A percentile compares a stretch with the other conserved stretches of the same genome.
phyloP scores from a whole-genome alignment of 228 moss, liverwort and hornwort genomes.

The Sphagnum fallax region DNA sequence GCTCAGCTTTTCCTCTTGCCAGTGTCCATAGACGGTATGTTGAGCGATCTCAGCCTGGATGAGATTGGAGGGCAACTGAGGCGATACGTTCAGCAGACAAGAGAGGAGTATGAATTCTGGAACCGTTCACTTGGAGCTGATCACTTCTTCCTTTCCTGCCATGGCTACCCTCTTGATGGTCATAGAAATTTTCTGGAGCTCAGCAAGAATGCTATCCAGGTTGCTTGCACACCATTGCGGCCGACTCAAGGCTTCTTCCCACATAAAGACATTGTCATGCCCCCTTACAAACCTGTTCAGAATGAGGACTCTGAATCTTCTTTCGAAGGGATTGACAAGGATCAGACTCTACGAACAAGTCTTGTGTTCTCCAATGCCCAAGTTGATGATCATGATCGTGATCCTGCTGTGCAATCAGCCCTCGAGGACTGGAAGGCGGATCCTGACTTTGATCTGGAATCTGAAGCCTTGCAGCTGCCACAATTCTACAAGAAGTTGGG shows the following conservation, averaged over 20 bases:
- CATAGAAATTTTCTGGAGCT: conserved; percentile 68
- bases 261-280: conserved; percentile 73
- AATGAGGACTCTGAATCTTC: background rate
- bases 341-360: conserved; percentile 11
- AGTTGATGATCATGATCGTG: background rate
- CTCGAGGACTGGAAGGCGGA: conserved; percentile 23
- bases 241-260: conserved; percentile 57
- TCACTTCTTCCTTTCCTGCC: conserved; percentile 56
- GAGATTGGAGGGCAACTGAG: conserved; percentile 36
- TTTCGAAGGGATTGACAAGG: background rate
- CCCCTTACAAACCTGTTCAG: conserved; percentile 18
- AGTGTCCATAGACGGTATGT: conserved; percentile 45
- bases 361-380: conserved; percentile 34
- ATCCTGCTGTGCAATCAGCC: conserved; percentile 5
- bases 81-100: conserved; percentile 39
- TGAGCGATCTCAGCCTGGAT: conserved; percentile 25
- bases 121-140: conserved; percentile 66
- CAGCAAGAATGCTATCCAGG: conserved; percentile 62
- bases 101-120: conserved; percentile 55
- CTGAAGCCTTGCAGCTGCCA: conserved; percentile 17
- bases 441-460: conserved; percentile 20
- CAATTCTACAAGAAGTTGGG: conserved; percentile 28
- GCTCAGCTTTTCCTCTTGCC: conserved; percentile 64
- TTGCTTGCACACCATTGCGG: conserved; percentile 53
- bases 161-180: conserved; percentile 32